Evolutionary conservation across 1,284 basidiomycete species (phyloP).

Genomic region (Boletus sp.): DNA sequence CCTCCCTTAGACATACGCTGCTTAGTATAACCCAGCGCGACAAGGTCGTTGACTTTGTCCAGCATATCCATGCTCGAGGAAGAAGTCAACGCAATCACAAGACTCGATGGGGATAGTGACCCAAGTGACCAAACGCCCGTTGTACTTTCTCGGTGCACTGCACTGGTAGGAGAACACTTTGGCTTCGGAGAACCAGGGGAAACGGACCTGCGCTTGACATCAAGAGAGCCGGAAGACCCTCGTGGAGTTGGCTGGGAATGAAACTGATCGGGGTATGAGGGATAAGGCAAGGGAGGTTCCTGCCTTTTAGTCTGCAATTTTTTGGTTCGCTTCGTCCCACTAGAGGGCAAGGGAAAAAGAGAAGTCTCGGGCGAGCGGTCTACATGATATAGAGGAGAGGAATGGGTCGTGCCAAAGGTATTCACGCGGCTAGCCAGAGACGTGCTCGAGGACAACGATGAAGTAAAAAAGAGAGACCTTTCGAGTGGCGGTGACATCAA

Average conservation of each 20-base stretch:
- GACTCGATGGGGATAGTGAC: constrained; percentile 26
- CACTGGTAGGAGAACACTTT: constrained; percentile 9
- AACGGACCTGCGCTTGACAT: not conserved
- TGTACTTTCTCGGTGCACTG: constrained; percentile 6
- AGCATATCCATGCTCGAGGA: constrained; percentile 24
- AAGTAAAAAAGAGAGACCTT: constrained; percentile 28
- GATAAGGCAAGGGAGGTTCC: constrained; percentile 21
- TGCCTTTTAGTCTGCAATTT: constrained; percentile 4
- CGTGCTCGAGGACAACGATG: constrained; percentile 17
- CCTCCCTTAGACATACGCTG: constrained; percentile 9
- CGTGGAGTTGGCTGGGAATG: not conserved
- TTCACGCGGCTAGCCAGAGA: constrained; percentile 17
- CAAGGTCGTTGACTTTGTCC: constrained; percentile 25
- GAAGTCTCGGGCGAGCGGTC: constrained; percentile 12
- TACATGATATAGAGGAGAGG: not conserved
- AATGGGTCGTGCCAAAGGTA: not conserved
- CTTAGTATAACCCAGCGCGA: constrained; percentile 21
- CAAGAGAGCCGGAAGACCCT: not conserved
- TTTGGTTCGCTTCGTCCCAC: constrained; percentile 1
- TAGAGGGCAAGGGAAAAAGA: constrained; percentile 23
- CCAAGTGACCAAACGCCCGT: constrained; percentile 13
- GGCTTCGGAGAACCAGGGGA: constrained; percentile 16
- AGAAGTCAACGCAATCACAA: constrained; percentile 24
- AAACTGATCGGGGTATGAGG: constrained; percentile 17
- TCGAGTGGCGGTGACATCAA: constrained; percentile 33